Evolutionary conservation across 495 filamentous ascomycete species (phyloP).

Genomic region (Tuber borchii): DNA sequence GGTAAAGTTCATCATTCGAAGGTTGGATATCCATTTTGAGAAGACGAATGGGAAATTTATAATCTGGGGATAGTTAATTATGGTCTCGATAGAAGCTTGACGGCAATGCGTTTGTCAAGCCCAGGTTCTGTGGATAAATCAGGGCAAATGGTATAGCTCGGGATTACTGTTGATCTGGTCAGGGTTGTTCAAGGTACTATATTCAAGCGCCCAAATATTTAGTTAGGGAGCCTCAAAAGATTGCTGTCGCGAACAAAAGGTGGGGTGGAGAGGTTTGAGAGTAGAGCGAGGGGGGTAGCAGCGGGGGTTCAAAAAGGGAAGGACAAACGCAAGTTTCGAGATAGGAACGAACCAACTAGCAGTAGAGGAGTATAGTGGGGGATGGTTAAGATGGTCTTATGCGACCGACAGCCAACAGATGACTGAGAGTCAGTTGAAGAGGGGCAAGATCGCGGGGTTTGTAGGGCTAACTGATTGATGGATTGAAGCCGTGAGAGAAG

Average conservation of each 20-base stretch:
- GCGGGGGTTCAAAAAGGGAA: background rate
- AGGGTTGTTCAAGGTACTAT: conserved; percentile 22
- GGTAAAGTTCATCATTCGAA: conserved; percentile 94
- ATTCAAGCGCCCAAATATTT: conserved; percentile 15
- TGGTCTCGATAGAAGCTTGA: conserved; percentile 17
- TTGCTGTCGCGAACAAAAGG: background rate
- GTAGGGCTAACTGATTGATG: background rate
- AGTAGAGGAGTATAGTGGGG: background rate
- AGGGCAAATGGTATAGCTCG: background rate
- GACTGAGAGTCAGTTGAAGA: background rate
- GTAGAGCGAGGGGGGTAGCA: background rate
- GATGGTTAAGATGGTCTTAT: background rate
- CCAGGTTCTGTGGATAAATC: background rate
- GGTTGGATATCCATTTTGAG: conserved; percentile 60
- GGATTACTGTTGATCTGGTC: background rate
- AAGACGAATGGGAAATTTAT: conserved; percentile 13
- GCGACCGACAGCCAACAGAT: background rate
- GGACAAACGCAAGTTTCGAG: background rate
- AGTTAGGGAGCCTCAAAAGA: conserved; percentile 26
- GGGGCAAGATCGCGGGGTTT: background rate
- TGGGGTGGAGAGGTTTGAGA: background rate
- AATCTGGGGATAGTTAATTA: background rate
- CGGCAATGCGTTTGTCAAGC: background rate
- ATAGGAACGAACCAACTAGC: background rate
- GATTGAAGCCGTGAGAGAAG: background rate